Percentiles rank a stretch among this genome's conserved stretches.
Evolutionary conservation across 1,284 basidiomycete species (phyloP).

Genomic region (Cerioporus squamosus): DNA sequence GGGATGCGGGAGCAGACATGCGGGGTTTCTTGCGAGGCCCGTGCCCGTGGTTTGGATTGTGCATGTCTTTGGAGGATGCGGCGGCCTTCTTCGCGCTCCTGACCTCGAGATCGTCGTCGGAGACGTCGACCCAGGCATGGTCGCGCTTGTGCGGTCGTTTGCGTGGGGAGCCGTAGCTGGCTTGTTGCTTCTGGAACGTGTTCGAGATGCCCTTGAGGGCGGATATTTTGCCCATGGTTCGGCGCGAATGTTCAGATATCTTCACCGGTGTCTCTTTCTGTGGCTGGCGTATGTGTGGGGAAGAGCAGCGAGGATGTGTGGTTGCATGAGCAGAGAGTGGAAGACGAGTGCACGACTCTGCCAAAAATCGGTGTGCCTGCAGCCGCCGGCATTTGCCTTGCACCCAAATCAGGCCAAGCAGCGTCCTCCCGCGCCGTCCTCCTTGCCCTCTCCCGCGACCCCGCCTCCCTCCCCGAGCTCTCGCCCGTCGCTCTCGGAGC

Average conservation of each 20-base stretch:
- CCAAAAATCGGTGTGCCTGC: neutral
- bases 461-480: neutral
- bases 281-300: conserved; percentile 3
- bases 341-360: conserved; percentile 3
- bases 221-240: conserved; percentile 26
- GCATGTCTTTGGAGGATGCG: conserved; percentile 12
- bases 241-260: too few relatives aligned
- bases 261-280: conserved; percentile 4
- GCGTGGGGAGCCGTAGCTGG: conserved; percentile 8
- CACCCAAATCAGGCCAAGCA: neutral
- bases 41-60: conserved; percentile 5
- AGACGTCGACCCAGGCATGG: conserved; percentile 33
- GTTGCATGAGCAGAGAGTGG: conserved; percentile 3
- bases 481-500: neutral
- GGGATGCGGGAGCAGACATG: conserved; percentile 11
- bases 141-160: conserved; percentile 26
- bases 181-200: conserved; percentile 8
- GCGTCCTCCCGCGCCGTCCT: neutral
- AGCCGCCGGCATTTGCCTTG: neutral
- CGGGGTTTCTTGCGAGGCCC: conserved; percentile 25
- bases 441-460: neutral
- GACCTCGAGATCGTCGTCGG: conserved; percentile 34
- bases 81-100: conserved; percentile 19
- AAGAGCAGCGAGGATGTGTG: neutral
- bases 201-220: conserved; percentile 27